A percentile compares a stretch with the other conserved stretches of the same genome.
Evolutionary conservation across 1,284 basidiomycete genomes (phyloP).

Genomic region (Wolfiporia cocos): DNA sequence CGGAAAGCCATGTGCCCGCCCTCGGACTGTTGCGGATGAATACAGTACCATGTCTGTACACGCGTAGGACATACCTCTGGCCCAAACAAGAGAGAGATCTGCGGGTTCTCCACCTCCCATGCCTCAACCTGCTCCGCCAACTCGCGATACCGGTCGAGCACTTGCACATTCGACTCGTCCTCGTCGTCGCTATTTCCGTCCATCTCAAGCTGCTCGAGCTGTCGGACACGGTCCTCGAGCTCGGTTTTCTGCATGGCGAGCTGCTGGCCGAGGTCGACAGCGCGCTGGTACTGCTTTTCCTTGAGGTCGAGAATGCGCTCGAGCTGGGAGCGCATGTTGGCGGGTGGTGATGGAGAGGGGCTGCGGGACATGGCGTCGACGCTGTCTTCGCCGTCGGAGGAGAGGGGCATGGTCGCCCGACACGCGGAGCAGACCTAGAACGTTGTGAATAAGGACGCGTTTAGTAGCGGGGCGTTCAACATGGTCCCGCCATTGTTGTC

Average conservation of each 20-base stretch:
- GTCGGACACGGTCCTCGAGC: conserved; percentile 79
- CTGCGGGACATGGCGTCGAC: conserved; percentile 13
- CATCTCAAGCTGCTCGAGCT: conserved; percentile 64
- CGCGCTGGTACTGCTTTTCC: conserved; percentile 85
- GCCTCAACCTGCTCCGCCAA: conserved; percentile 69
- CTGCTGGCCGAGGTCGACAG: conserved; percentile 85
- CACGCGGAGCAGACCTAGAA: too few relatives aligned
- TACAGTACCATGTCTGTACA: too few relatives aligned
- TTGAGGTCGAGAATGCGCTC: conserved; percentile 82
- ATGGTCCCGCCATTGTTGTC: too few relatives aligned
- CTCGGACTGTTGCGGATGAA: too few relatives aligned
- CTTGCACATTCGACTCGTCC: conserved; percentile 49
- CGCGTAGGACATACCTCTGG: conserved; percentile 45
- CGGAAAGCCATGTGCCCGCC: too few relatives aligned
- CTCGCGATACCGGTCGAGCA: conserved; percentile 68
- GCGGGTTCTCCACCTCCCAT: conserved; percentile 84
- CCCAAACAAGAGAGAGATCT: conserved; percentile 68
- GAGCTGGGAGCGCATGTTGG: conserved; percentile 69
- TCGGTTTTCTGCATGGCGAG: conserved; percentile 89
- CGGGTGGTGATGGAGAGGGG: conserved; percentile 39
- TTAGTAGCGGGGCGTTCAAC: too few relatives aligned
- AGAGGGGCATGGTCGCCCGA: conserved; percentile 31
- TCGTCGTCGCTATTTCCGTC: conserved; percentile 54
- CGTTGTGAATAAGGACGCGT: too few relatives aligned
- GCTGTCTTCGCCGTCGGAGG: conserved; percentile 29